Conservation (phyloP, 2,329 filamentous ascomycete species). For the Phoma sp. region DNA sequence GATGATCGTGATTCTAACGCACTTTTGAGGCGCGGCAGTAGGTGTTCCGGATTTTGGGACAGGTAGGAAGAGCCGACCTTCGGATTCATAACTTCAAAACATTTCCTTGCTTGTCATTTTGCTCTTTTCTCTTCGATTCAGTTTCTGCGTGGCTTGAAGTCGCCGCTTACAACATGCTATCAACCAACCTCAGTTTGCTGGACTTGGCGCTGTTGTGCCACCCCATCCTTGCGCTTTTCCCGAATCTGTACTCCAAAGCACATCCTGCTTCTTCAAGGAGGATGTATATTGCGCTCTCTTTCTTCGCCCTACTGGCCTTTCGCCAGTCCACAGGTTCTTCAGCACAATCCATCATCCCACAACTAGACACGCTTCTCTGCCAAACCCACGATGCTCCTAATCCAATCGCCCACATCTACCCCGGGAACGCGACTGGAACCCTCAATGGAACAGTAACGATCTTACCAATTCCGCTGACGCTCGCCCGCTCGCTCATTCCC, state of each 20-base stretch:
- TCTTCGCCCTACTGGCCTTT: conserved; percentile 25
- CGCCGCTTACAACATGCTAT: background rate
- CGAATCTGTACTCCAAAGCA: conserved; percentile 26
- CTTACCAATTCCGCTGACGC: conserved; percentile 57
- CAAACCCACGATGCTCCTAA: conserved; percentile 51
- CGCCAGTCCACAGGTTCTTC: conserved; percentile 18
- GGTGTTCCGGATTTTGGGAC: conserved; percentile 12
- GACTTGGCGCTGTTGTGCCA: conserved; percentile 42
- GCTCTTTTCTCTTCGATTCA: background rate
- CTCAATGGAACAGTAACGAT: conserved; percentile 61
- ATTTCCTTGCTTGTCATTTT: background rate
- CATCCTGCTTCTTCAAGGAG: conserved; percentile 9
- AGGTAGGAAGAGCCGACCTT: conserved; percentile 7
- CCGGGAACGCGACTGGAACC: conserved; percentile 57
- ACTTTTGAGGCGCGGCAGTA: conserved; percentile 8
- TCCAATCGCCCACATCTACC: conserved; percentile 56
- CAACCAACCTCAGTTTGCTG: background rate
- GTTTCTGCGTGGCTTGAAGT: background rate
- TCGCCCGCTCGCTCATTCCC: conserved; percentile 58
- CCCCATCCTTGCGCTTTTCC: conserved; percentile 38
- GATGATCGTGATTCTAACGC: background rate
- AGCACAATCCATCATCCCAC: background rate
- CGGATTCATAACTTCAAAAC: background rate
- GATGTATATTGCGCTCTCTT: conserved; percentile 27
- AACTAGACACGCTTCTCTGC: conserved; percentile 20